Evolutionary conservation across 306 rosid genomes (phyloP), one percentile per base, ranked within the genome.

Genomic region (Macrotyloma uniflorum): DNA sequence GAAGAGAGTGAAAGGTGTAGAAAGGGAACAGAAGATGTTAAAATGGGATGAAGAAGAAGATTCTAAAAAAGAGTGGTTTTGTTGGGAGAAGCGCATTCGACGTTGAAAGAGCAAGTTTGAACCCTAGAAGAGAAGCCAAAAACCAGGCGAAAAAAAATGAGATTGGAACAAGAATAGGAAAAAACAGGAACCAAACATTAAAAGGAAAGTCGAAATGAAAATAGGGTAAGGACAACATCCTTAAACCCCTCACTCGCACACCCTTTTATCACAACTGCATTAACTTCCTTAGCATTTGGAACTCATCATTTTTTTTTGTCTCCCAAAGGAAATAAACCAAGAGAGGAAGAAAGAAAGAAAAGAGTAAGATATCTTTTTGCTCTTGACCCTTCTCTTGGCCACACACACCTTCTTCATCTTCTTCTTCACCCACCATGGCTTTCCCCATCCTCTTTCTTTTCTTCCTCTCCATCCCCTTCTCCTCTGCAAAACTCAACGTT

Each of bases 221-320:
- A 46, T 9, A 6, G 20, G n/a, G 40, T n/a, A n/a, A 82, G 15
- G 50, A 13, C 42, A 43, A 6, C 22, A 18, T 69, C 84, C 87
- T 83, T 11, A 68, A 83, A 83, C 81, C 75, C 50, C 87, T 83
- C 87, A 19, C 75, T 24, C 76, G 81, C 84, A 74, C 78, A 40
- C 3, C n/a, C 62, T 72, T 3, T 68, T 55, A 46, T 54, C 61
- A 75, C 59, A 67, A 68, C 26, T 69, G 51, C 70, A 33, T 72
- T 78, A 24, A 20, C 75, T 72, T 45, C 47, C 6, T 30, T 6
- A 23, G 9, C 50, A 57, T 10, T 5, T 40, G 13, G 0, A 5
- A 18, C 49, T 10, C 63, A 38, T 45, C 7, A n/a, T n/a, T n/a
- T n/a, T n/a, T n/a, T 35, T 71, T 59, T 14, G 32, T 15, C 28